Evolutionary conservation across 2,329 filamentous ascomycete species (phyloP).

Genomic region (Fusarium zealandicum): DNA sequence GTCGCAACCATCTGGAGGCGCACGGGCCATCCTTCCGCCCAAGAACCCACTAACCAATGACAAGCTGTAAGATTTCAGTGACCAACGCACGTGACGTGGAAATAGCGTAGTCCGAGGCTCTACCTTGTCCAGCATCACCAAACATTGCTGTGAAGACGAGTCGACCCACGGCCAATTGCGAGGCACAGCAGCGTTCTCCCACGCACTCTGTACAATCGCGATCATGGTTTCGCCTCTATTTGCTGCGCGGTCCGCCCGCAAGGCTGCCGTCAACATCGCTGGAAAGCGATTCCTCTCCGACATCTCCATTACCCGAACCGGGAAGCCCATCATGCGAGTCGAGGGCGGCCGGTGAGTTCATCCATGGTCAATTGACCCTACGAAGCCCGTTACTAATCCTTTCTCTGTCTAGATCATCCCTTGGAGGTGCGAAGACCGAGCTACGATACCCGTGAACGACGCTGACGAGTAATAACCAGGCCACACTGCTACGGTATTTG

Average conservation of each 20-base stretch:
- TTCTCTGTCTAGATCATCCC: conserved; percentile 70
- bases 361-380: conserved; percentile 32
- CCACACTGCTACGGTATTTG: conserved; percentile 96
- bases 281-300: conserved; percentile 72
- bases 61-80: conserved; percentile 32
- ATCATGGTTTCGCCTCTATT: conserved; percentile 65
- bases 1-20: conserved; percentile 39
- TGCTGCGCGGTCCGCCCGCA: conserved; percentile 62
- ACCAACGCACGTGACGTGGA: conserved; percentile 38
- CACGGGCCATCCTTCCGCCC: conserved; percentile 31
- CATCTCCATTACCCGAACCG: conserved; percentile 91
- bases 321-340: conserved; percentile 89
- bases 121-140: conserved; percentile 37
- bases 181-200: conserved; percentile 43
- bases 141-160: conserved; percentile 35
- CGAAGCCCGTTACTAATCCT: conserved; percentile 39
- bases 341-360: conserved; percentile 83
- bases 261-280: conserved; percentile 55
- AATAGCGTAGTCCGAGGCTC: conserved; percentile 38
- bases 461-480: conserved; percentile 61
- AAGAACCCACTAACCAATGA: conserved; percentile 18
- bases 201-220: conserved; percentile 41
- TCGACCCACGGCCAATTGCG: conserved; percentile 43
- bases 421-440: conserved; percentile 72
- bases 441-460: conserved; percentile 18